These are phyloP conservation scores for Forsythia viridissima DNA, from an alignment of 257 asterid genomes.

Conservation along the genomic window DNA sequence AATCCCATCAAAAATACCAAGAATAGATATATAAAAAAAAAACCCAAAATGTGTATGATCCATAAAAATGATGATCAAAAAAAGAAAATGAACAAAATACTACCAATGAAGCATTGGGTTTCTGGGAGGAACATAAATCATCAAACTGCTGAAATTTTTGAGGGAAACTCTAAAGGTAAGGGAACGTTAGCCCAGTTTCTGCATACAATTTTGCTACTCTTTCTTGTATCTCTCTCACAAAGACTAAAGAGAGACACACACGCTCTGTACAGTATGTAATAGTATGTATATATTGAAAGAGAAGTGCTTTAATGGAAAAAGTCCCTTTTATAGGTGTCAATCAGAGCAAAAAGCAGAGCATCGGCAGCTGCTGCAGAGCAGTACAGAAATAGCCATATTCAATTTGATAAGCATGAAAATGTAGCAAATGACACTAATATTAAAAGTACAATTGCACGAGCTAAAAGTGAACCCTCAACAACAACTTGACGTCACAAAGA, in stretches of 20 bases:
- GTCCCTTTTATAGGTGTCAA: constrained; percentile 53
- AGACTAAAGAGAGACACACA: background rate
- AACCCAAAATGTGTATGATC: constrained; percentile 5
- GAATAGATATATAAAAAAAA: no score
- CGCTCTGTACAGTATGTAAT: constrained; percentile 10
- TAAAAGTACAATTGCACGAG: no score
- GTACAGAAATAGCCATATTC: constrained; percentile 35
- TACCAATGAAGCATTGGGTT: constrained; percentile 63
- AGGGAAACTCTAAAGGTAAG: constrained; percentile 61
- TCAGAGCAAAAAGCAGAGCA: constrained; percentile 34
- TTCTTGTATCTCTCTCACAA: background rate
- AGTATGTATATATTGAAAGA: constrained; percentile 17
- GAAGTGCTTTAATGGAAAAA: constrained; percentile 31
- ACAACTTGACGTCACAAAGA: no score
- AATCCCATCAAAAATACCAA: background rate
- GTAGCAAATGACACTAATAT: no score
- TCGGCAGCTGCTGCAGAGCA: constrained; percentile 20
- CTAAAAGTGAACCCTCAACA: no score
- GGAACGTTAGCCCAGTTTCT: constrained; percentile 61
- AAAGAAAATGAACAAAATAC: background rate
- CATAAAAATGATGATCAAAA: constrained; percentile 13
- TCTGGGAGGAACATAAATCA: constrained; percentile 52
- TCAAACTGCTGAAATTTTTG: constrained; percentile 63
- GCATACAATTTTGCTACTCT: constrained; percentile 59
- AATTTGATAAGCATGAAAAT: background rate